These are phyloP conservation scores for Hyphodiscus hymeniophilus DNA, from an alignment of 495 filamentous ascomycete genomes.

Conservation along the genomic window DNA sequence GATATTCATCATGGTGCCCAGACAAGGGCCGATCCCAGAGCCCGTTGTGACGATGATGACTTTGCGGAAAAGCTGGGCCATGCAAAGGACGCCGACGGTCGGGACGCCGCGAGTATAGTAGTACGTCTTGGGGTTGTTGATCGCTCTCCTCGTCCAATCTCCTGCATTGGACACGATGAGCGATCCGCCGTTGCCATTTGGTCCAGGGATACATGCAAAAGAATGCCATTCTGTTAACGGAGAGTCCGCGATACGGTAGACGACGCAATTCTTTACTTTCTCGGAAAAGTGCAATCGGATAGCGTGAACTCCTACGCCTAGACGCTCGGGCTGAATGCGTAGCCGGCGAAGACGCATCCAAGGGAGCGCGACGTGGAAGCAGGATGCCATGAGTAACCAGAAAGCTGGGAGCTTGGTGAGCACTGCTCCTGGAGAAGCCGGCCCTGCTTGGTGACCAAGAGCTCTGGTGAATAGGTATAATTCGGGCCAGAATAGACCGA, in stretches of 20 bases:
- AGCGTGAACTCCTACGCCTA: constrained; percentile 55
- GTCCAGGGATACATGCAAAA: constrained; percentile 66
- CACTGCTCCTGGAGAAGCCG: constrained; percentile 21
- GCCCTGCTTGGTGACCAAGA: constrained; percentile 10
- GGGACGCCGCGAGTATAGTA: constrained; percentile 43
- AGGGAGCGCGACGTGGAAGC: constrained; percentile 52
- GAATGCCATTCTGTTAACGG: constrained; percentile 73
- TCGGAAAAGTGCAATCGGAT: constrained; percentile 64
- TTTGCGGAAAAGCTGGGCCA: constrained; percentile 58
- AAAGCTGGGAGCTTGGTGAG: constrained; percentile 52
- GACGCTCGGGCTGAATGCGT: constrained; percentile 48
- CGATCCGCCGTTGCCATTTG: constrained; percentile 43
- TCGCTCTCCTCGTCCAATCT: constrained; percentile 57
- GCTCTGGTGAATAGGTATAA: constrained; percentile 28
- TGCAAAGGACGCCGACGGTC: constrained; percentile 62
- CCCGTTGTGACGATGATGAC: constrained; percentile 76
- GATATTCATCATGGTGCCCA: constrained; percentile 11
- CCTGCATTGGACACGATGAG: constrained; percentile 56
- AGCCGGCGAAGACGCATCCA: constrained; percentile 60
- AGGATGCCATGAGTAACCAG: constrained; percentile 58
- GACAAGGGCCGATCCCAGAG: constrained; percentile 55
- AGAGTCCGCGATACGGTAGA: constrained; percentile 43
- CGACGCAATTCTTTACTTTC: constrained; percentile 45
- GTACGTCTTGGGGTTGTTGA: constrained; percentile 48
- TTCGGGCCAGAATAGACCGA: constrained; percentile 53